Evolutionary conservation across 1,284 basidiomycete species (phyloP).

Genomic region (Amylostereum areolatum): DNA sequence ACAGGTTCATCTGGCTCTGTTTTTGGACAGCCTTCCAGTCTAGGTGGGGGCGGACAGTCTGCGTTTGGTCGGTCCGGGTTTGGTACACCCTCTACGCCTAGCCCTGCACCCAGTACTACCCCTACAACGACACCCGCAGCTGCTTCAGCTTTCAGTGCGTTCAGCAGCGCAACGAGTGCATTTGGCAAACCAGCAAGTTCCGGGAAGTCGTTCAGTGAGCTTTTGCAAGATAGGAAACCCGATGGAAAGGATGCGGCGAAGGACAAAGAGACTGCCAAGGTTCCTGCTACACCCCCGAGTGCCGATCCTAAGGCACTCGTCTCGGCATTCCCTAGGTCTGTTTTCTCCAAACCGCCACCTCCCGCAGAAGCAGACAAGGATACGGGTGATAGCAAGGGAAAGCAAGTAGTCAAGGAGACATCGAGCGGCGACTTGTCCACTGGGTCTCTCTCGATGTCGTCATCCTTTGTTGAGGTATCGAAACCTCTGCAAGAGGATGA

Average conservation of each 20-base stretch:
- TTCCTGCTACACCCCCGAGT: too few species aligned
- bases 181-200: constrained; percentile 36
- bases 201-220: constrained; percentile 34
- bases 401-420: constrained; percentile 12
- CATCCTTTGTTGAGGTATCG: background rate
- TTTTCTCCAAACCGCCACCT: background rate
- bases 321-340: too few species aligned
- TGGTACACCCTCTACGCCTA: constrained; percentile 3
- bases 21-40: too few species aligned
- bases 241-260: constrained; percentile 6
- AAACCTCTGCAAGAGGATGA: background rate
- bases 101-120: constrained; percentile 15
- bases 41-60: background rate
- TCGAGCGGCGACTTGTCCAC: background rate
- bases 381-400: background rate
- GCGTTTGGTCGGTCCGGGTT: background rate
- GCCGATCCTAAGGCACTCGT: too few species aligned
- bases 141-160: constrained; percentile 40
- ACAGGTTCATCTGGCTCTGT: too few species aligned
- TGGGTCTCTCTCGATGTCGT: background rate
- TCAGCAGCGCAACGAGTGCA: constrained; percentile 35
- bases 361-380: background rate
- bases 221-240: constrained; percentile 23
- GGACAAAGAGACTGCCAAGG: background rate
- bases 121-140: constrained; percentile 27